These are phyloP conservation scores for Cladophialophora chaetospira DNA, from an alignment of 2,329 filamentous ascomycete species.

Conservation along the genomic window DNA sequence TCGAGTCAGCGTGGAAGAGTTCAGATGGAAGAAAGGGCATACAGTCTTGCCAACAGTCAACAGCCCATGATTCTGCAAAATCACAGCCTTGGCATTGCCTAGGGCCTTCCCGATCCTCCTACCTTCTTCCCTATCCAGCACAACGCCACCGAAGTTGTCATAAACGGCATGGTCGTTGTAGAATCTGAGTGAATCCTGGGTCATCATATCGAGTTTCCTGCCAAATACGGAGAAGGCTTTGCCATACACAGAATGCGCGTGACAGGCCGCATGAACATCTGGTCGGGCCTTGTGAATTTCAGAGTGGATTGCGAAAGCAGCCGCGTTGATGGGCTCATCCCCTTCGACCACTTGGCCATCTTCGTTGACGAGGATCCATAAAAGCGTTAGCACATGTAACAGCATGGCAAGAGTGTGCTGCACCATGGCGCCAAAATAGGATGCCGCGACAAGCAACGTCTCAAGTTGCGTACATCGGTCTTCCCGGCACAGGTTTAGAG, in stretches of 20 bases:
- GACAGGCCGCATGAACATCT: constrained; percentile 45
- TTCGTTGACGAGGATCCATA: constrained; percentile 49
- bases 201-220: constrained; percentile 50
- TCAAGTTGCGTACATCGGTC: too few species aligned
- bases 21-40: not conserved
- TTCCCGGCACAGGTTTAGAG: too few species aligned
- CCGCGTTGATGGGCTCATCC: constrained; percentile 49
- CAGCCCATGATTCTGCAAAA: constrained; percentile 60
- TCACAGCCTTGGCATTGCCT: constrained; percentile 53
- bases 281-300: constrained; percentile 58
- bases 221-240: constrained; percentile 53
- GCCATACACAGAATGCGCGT: constrained; percentile 47
- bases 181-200: constrained; percentile 50
- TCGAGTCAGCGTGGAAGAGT: not conserved
- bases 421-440: too few species aligned
- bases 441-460: too few species aligned
- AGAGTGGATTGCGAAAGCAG: constrained; percentile 51
- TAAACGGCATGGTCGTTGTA: constrained; percentile 43
- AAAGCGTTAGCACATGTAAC: too few species aligned
- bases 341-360: constrained; percentile 45
- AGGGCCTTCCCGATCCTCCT: constrained; percentile 51
- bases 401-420: too few species aligned
- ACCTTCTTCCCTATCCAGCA: constrained; percentile 57
- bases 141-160: constrained; percentile 54
- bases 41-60: constrained; percentile 52